Evolutionary conservation across 176 grass and related monocot genomes (phyloP), one percentile per base, ranked within the genome.

Genomic region (Leersia perrieri): DNA sequence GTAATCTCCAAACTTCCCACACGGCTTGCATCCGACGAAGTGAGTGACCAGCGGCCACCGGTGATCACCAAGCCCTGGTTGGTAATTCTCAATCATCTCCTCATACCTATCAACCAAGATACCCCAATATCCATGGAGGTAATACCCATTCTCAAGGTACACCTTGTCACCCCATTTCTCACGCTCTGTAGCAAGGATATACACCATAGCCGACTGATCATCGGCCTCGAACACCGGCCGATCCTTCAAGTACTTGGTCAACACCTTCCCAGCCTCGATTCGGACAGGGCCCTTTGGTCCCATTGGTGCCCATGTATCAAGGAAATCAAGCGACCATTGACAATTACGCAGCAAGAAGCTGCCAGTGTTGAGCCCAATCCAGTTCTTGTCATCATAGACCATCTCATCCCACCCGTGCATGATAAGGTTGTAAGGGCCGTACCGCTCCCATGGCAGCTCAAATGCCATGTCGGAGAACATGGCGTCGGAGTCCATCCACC

Each of bases 401-500:
- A 94, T 99, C 82, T 99, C 97, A 14, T 96, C 87, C 97, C 93
- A 99, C 5, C 97, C 97, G 40, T 99, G 97, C 69, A 99, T 79
- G 29, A 96, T 81, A 11, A 99, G 82, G 73, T 99, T 99, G 82
- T 93, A 92, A 1, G 89, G 82, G 0, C 64, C 82, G 60, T 99
- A 99, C 41, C 97, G 88, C 68, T 95, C 92, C 97, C 97, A 99
- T 0, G 97, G 97, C 42, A 99, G 87, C 87, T 99, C 97, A 36
- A 99, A 99, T 6, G 82, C 93, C 97, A 99, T 99, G 87, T 96
- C 93, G 60, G 86, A 88, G 88, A 99, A 96, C 97, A 99, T 96
- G 60, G 97, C 97, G 68, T 96, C 93, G 0, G 93, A 96, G 88
- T 99, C 93, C 97, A 99, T 99, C 97, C 97, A 99, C 97, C 93